These are phyloP conservation scores for Camellia sinensis DNA, from an alignment of 148 eudicot species.

Conservation along the genomic window DNA sequence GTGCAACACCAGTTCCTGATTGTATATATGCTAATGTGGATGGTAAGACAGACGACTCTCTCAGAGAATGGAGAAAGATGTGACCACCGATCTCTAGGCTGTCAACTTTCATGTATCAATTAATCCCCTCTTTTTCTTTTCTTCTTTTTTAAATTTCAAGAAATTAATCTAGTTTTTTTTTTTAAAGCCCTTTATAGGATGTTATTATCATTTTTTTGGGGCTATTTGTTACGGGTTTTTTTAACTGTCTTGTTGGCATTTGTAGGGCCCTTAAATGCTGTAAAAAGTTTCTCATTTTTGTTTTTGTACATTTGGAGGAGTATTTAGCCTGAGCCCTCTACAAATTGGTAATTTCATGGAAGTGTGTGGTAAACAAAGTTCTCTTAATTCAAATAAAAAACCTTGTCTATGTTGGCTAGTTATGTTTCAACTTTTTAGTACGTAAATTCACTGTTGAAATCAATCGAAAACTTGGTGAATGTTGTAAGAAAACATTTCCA, in stretches of 20 bases:
- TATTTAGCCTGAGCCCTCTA: not conserved
- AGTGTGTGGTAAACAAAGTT: too few relatives aligned
- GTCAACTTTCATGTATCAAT: slow-evolving; percentile 3
- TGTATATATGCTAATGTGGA: not conserved
- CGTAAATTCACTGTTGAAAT: too few relatives aligned
- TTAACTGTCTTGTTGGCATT: not conserved
- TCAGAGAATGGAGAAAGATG: slow-evolving; percentile 3
- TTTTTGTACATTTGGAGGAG: slow-evolving; percentile 13
- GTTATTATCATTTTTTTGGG: slow-evolving; percentile 8
- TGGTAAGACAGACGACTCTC: not conserved
- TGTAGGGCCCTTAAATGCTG: slow-evolving; percentile 4
- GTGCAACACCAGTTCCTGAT: not conserved
- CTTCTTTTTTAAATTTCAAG: not conserved
- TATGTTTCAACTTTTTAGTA: too few relatives aligned
- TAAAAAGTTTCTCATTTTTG: not conserved
- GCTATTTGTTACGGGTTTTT: slow-evolving; percentile 7
- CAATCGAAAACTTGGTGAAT: too few relatives aligned
- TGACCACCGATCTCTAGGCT: not conserved
- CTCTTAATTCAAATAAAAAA: too few relatives aligned
- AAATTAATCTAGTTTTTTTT: not conserved
- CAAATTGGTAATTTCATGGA: not conserved
- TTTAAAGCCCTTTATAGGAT: slow-evolving; percentile 10
- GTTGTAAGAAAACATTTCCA: too few relatives aligned
- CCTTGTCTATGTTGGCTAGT: too few relatives aligned
- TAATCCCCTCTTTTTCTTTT: not conserved